These are phyloP conservation scores for Gossypioides kirkii DNA, from an alignment of 345 rosid species.

Conservation along the genomic window DNA sequence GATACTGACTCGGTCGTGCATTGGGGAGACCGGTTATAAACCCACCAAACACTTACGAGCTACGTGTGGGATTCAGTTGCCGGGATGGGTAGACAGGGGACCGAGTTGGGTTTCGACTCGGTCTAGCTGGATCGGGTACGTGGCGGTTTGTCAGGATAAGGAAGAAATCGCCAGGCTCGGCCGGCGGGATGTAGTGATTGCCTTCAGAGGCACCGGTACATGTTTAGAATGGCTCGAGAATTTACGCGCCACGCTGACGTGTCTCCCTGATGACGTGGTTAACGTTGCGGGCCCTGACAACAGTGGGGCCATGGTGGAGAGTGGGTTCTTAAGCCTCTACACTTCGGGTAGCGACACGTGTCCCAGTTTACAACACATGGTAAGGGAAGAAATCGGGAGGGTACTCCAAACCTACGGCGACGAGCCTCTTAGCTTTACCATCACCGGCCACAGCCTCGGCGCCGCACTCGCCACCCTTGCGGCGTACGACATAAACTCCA, in stretches of 20 bases:
- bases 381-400: constrained; percentile 51
- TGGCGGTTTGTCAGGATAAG: constrained; percentile 73
- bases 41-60: constrained; percentile 57
- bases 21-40: constrained; percentile 56
- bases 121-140: constrained; percentile 95
- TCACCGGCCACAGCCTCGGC: constrained; percentile 90
- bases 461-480: constrained; percentile 76
- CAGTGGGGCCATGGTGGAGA: constrained; percentile 70
- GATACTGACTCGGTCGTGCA: constrained; percentile 47
- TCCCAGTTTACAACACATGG: constrained; percentile 57
- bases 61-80: constrained; percentile 67
- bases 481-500: constrained; percentile 62
- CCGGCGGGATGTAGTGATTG: constrained; percentile 78
- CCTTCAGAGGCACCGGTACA: constrained; percentile 79
- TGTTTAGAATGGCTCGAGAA: constrained; percentile 93
- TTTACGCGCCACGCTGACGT: constrained; percentile 70
- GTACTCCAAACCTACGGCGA: constrained; percentile 50
- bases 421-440: constrained; percentile 73
- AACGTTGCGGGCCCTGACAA: not conserved
- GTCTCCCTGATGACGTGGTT: constrained; percentile 24
- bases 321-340: constrained; percentile 78
- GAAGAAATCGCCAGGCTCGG: constrained; percentile 76
- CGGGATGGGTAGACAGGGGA: constrained; percentile 61
- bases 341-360: constrained; percentile 37
- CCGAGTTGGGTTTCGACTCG: constrained; percentile 56